phyloP scores from a whole-genome alignment of 2,329 filamentous ascomycete species.

The Colletotrichum chlorophyti region DNA sequence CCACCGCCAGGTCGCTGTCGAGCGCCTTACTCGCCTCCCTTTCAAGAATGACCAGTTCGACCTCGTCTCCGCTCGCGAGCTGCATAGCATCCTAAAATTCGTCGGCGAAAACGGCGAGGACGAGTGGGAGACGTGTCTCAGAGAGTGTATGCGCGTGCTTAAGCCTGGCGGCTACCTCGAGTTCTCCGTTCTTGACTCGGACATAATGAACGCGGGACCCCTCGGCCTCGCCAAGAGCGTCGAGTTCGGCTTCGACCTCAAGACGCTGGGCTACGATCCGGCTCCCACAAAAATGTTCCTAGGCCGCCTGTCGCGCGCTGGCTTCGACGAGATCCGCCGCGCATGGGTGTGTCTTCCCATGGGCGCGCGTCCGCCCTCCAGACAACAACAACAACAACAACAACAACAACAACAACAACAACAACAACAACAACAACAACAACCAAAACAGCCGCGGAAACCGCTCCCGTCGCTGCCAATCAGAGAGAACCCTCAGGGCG shows the following conservation, averaged over 20 bases:
- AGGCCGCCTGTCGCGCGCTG: conserved; percentile 72
- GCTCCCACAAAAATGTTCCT: conserved; percentile 83
- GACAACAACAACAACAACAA: too few species aligned
- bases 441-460: conserved; percentile 33
- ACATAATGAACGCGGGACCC: conserved; percentile 84
- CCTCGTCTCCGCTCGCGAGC: conserved; percentile 85
- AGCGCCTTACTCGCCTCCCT: conserved; percentile 79
- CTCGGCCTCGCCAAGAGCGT: conserved; percentile 82
- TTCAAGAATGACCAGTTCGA: conserved; percentile 90
- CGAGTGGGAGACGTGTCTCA: conserved; percentile 86
- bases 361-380: conserved; percentile 59
- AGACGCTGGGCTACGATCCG: conserved; percentile 89
- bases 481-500: conserved; percentile 45
- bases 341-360: conserved; percentile 91
- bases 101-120: conserved; percentile 72
- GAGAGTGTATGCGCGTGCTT: conserved; percentile 87
- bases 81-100: conserved; percentile 84
- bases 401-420: neutral
- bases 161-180: conserved; percentile 94
- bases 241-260: conserved; percentile 90
- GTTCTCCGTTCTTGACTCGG: conserved; percentile 87
- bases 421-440: conserved; percentile 42
- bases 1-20: conserved; percentile 82
- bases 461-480: conserved; percentile 25
- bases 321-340: conserved; percentile 82